Percentiles rank a stretch among this genome's conserved stretches.
Conservation (phyloP, 192 early-diverging fungal species). For the Polychytrium aggregatum region DNA sequence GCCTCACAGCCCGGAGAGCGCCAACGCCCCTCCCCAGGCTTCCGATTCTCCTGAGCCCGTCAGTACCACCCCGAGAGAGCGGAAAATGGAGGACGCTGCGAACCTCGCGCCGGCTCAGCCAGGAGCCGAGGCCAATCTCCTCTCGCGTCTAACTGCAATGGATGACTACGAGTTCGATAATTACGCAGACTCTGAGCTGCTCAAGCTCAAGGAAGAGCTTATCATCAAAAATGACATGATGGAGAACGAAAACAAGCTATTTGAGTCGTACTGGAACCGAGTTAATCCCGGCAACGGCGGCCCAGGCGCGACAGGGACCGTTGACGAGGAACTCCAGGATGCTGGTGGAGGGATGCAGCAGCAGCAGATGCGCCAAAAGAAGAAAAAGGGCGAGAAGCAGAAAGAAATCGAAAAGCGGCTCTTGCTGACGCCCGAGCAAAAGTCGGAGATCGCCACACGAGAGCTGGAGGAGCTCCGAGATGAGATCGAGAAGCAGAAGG, state of each 20-base stretch:
- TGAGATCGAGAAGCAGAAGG: slow-evolving; percentile 47
- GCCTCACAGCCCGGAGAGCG: too few relatives aligned
- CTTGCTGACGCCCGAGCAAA: slow-evolving; percentile 42
- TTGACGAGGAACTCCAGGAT: not conserved
- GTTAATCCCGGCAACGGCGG: slow-evolving; percentile 19
- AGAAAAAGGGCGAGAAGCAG: slow-evolving; percentile 40
- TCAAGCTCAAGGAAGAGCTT: slow-evolving; percentile 30
- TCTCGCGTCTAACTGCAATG: too few relatives aligned
- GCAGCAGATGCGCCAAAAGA: slow-evolving; percentile 2
- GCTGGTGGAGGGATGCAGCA: too few relatives aligned
- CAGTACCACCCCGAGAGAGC: too few relatives aligned
- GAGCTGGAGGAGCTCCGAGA: slow-evolving; percentile 50
- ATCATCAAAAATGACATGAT: slow-evolving; percentile 25
- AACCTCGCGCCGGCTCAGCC: too few relatives aligned
- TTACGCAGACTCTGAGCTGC: slow-evolving; percentile 32
- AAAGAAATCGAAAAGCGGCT: slow-evolving; percentile 33
- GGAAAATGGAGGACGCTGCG: too few relatives aligned
- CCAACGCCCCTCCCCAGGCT: too few relatives aligned
- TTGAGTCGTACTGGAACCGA: slow-evolving; percentile 35
- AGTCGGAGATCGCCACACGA: slow-evolving; percentile 46
- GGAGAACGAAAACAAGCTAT: slow-evolving; percentile 36
- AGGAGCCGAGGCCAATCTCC: too few relatives aligned
- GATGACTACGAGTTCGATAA: slow-evolving; percentile 36
- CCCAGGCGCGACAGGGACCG: not conserved
- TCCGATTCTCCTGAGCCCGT: too few relatives aligned